Evolutionary conservation across 2,329 filamentous ascomycete species (phyloP).

Genomic region (Xylariales sp.): DNA sequence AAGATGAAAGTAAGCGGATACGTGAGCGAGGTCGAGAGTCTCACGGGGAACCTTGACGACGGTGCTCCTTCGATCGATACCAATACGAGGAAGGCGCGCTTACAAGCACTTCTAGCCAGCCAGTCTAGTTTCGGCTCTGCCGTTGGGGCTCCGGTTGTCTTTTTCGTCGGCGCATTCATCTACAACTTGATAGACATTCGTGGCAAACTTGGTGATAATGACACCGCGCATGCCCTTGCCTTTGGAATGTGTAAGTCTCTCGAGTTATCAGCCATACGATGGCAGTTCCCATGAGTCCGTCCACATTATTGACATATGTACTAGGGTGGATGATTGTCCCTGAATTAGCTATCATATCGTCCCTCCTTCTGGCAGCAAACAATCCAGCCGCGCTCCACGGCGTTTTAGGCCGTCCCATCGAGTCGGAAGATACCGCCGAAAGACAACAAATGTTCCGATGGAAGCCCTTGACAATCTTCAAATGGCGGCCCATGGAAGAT

Average conservation of each 20-base stretch:
- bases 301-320: neutral
- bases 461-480: slow-evolving; percentile 16
- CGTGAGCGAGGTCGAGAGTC: slow-evolving; percentile 9
- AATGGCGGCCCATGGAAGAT: slow-evolving; percentile 19
- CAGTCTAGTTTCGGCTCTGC: slow-evolving; percentile 26
- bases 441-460: slow-evolving; percentile 21
- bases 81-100: too few relatives aligned
- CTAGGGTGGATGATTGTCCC: slow-evolving; percentile 31
- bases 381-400: slow-evolving; percentile 25
- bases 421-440: too few relatives aligned
- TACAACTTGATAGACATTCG: slow-evolving; percentile 25
- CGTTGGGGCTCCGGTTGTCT: slow-evolving; percentile 23
- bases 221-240: slow-evolving; percentile 26
- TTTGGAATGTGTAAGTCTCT: slow-evolving; percentile 28
- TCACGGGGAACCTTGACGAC: slow-evolving; percentile 26
- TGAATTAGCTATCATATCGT: slow-evolving; percentile 27
- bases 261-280: neutral
- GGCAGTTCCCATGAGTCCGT: too few relatives aligned
- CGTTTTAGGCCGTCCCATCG: too few relatives aligned
- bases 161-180: slow-evolving; percentile 26
- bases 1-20: slow-evolving; percentile 14
- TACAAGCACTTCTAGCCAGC: slow-evolving; percentile 23
- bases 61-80: slow-evolving; percentile 20
- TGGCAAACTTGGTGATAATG: slow-evolving; percentile 24
- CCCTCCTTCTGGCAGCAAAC: slow-evolving; percentile 27